Conservation (phyloP, 495 filamentous ascomycete genomes). For the Echria macrotheca region DNA sequence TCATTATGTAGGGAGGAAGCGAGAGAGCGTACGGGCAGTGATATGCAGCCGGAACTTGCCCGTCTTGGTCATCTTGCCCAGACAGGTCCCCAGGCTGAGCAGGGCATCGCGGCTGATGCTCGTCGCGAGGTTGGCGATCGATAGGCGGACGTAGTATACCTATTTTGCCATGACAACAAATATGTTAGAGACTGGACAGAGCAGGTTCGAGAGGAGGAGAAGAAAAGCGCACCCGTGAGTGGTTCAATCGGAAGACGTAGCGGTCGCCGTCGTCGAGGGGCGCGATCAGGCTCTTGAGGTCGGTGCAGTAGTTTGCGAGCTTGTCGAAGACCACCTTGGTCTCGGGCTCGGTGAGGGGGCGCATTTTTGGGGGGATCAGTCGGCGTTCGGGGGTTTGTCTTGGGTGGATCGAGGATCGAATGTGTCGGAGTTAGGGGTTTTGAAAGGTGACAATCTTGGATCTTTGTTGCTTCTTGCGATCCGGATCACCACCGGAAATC, state of each 20-base stretch:
- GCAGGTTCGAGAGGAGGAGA: background rate
- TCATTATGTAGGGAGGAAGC: background rate
- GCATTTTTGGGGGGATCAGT: no score
- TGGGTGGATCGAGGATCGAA: no score
- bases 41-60: constrained; percentile 84
- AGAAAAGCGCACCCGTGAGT: constrained; percentile 31
- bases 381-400: no score
- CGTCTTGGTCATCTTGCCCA: constrained; percentile 86
- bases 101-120: constrained; percentile 72
- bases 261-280: constrained; percentile 64
- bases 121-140: constrained; percentile 85
- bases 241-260: constrained; percentile 80
- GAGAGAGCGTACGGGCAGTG: constrained; percentile 47
- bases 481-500: background rate
- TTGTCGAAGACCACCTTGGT: constrained; percentile 73
- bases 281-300: constrained; percentile 72
- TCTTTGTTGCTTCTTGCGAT: background rate
- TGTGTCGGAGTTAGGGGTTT: no score
- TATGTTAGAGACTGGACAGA: background rate
- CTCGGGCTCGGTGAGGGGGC: constrained; percentile 67
- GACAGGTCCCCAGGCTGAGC: constrained; percentile 76
- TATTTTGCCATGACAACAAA: no score
- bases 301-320: constrained; percentile 31
- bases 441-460: background rate
- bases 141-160: constrained; percentile 84